Evolutionary conservation across 345 rosid genomes (phyloP).

Genomic region (Erucastrum elatum): DNA sequence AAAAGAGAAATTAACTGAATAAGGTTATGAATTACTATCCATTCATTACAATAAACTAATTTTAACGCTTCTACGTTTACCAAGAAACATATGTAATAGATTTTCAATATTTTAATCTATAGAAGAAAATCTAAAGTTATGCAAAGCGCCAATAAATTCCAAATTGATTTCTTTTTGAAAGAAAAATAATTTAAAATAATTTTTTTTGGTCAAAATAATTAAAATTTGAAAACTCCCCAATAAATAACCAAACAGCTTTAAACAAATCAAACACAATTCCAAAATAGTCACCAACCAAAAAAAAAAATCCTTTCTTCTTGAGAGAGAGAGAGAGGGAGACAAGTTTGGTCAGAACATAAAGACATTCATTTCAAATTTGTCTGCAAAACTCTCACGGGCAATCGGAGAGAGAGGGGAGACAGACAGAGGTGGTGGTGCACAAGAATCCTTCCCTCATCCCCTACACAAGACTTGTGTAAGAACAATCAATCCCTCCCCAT

Average conservation of each 20-base stretch:
- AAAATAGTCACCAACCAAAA: constrained; percentile 38
- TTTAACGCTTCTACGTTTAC: too few species aligned
- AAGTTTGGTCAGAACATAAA: constrained; percentile 33
- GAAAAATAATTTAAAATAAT: not conserved
- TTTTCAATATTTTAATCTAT: not conserved
- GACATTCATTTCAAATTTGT: constrained; percentile 36
- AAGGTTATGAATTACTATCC: not conserved
- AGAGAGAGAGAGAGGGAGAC: constrained; percentile 33
- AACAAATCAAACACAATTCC: constrained; percentile 36
- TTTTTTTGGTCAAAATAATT: too few species aligned
- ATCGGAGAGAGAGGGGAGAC: constrained; percentile 41
- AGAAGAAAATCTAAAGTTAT: not conserved
- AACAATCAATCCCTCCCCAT: not conserved
- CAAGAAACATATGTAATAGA: not conserved
- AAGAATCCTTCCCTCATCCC: constrained; percentile 28
- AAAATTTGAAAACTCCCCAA: constrained; percentile 29
- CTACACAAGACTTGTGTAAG: constrained; percentile 34
- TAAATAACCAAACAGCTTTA: constrained; percentile 33
- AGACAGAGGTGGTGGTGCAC: constrained; percentile 38
- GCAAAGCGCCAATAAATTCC: constrained; percentile 37
- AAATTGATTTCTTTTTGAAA: not conserved
- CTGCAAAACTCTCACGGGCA: constrained; percentile 40
- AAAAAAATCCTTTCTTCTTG: not conserved
- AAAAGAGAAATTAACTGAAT: not conserved
- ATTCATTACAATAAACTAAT: not conserved